A percentile compares a stretch with the other conserved stretches of the same genome.
These are phyloP conservation scores for Phalaenopsis equestris DNA, from an alignment of 106 monocot genomes.

Conservation along the genomic window DNA sequence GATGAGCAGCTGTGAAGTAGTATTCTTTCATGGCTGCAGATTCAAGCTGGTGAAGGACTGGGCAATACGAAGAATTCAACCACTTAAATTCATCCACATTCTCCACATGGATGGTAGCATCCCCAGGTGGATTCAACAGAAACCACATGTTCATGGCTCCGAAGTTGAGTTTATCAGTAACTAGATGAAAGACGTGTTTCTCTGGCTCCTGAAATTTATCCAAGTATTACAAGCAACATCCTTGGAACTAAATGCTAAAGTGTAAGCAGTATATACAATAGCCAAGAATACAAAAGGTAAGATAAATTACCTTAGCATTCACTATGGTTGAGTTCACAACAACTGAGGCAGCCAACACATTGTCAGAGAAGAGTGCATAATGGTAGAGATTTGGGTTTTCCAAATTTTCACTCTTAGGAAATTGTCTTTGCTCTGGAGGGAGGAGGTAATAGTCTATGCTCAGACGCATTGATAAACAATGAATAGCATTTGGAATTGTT, in stretches of 20 bases:
- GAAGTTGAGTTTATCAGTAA: slow-evolving; percentile 78
- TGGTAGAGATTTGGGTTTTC: slow-evolving; percentile 61
- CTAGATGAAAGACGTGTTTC: slow-evolving; percentile 78
- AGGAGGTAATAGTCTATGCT: slow-evolving; percentile 69
- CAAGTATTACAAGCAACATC: background rate
- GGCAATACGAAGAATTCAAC: slow-evolving; percentile 77
- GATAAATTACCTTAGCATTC: slow-evolving; percentile 56
- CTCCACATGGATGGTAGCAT: slow-evolving; percentile 72
- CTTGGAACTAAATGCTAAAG: background rate
- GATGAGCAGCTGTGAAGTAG: slow-evolving; percentile 62
- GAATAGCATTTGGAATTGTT: slow-evolving; percentile 73
- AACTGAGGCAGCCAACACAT: slow-evolving; percentile 76
- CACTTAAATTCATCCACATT: slow-evolving; percentile 78
- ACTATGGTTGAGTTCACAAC: slow-evolving; percentile 78
- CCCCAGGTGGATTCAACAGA: slow-evolving; percentile 63
- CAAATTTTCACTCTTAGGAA: slow-evolving; percentile 56
- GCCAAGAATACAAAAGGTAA: slow-evolving; percentile 2
- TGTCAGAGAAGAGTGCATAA: slow-evolving; percentile 81
- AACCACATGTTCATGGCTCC: slow-evolving; percentile 94
- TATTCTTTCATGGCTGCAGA: slow-evolving; percentile 78
- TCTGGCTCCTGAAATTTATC: slow-evolving; percentile 54
- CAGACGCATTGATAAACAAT: slow-evolving; percentile 69
- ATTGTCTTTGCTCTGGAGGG: slow-evolving; percentile 53
- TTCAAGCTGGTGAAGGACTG: slow-evolving; percentile 64
- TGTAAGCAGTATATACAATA: background rate